Percentiles rank a stretch among this genome's conserved stretches.
Evolutionary conservation across 106 monocot genomes (phyloP).

Genomic region (Cymbidium sinense): DNA sequence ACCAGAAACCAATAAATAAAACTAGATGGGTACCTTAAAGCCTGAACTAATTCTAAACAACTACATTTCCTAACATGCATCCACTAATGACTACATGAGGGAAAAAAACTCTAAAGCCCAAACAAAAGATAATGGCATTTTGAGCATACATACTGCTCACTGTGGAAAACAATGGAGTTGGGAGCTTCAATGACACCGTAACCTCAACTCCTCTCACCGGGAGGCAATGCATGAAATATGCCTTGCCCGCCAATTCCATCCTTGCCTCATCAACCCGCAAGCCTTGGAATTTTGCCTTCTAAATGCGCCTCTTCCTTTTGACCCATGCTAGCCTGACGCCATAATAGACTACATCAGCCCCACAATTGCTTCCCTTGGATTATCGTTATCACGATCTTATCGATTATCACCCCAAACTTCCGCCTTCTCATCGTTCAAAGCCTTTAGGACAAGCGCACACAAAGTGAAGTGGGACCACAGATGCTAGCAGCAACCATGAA

Average conservation of each 20-base stretch:
- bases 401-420: slow-evolving; percentile 70
- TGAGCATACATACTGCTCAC: slow-evolving; percentile 97
- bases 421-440: slow-evolving; percentile 94
- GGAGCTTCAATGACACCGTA: slow-evolving; percentile 81
- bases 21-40: background rate
- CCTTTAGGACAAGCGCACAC: slow-evolving; percentile 95
- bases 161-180: slow-evolving; percentile 92
- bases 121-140: slow-evolving; percentile 89
- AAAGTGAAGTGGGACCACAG: slow-evolving; percentile 84
- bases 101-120: slow-evolving; percentile 36
- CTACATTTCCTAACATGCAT: background rate
- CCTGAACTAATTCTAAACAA: background rate
- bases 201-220: slow-evolving; percentile 92
- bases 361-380: slow-evolving; percentile 70
- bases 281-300: slow-evolving; percentile 79
- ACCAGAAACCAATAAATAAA: background rate
- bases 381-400: no score
- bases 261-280: slow-evolving; percentile 86
- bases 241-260: slow-evolving; percentile 84
- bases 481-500: slow-evolving; percentile 87
- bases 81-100: background rate
- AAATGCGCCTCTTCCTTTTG: slow-evolving; percentile 88
- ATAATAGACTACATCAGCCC: slow-evolving; percentile 92
- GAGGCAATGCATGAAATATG: slow-evolving; percentile 91
- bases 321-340: slow-evolving; percentile 99